Conservation (phyloP, 371 early-diverging fungal genomes). For the Saksenaea vasiformis region DNA sequence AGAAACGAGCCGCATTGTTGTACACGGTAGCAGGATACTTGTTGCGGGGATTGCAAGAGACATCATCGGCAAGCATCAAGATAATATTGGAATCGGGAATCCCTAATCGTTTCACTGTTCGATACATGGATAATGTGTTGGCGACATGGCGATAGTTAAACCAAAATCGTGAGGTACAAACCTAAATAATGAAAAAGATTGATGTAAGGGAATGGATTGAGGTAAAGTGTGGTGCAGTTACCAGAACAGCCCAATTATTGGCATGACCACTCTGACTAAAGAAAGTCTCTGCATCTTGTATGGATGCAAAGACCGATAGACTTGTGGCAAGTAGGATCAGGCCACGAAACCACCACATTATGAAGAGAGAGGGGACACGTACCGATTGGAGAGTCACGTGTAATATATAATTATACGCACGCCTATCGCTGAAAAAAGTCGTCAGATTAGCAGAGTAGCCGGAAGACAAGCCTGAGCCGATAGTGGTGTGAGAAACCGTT, state of each 20-base stretch:
- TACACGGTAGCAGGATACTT: constrained; percentile 90
- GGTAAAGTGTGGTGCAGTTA: constrained; percentile 15
- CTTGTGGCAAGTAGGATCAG: constrained; percentile 6
- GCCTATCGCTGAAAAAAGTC: too few relatives aligned
- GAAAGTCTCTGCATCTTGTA: constrained; percentile 46
- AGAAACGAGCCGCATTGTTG: constrained; percentile 78
- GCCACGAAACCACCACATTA: constrained; percentile 1
- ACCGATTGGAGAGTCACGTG: background rate
- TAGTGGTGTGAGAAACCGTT: background rate
- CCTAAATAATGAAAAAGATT: constrained; percentile 45
- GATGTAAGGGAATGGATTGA: constrained; percentile 1
- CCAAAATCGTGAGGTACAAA: constrained; percentile 97
- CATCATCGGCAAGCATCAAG: constrained; percentile 97
- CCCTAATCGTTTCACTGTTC: constrained; percentile 96
- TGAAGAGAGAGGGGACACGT: background rate
- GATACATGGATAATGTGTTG: constrained; percentile 94
- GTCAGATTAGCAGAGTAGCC: background rate
- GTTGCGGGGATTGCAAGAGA: constrained; percentile 96
- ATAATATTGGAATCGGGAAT: constrained; percentile 98
- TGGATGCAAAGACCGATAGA: background rate
- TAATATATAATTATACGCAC: too few relatives aligned
- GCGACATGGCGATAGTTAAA: constrained; percentile 96
- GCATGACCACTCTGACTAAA: constrained; percentile 74
- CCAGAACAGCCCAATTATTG: constrained; percentile 98
- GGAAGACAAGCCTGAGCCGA: background rate